Evolutionary conservation across 2,329 filamentous ascomycete genomes (phyloP), one percentile per base, ranked within the genome.

Genomic region (Aspergillus jensenii): DNA sequence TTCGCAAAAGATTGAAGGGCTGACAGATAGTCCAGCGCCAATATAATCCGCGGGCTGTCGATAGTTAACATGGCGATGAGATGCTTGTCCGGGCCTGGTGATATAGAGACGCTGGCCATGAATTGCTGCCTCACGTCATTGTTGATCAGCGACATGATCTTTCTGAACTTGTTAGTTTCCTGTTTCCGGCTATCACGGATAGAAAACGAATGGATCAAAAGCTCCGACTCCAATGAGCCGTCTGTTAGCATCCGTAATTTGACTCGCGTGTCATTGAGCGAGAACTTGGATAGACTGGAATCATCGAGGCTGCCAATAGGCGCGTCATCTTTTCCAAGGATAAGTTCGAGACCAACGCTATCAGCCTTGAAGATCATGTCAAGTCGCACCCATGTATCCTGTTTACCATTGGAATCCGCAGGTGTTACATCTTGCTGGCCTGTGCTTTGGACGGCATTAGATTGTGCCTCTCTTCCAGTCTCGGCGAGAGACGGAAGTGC

Each of bases 131-230:
- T 85, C 55, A 95, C 92, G 56, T 93, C 89, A 66, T 92, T 93
- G 74, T 97, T 98, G 69, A 93, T 92, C 55, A 96, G 88, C 2
- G 93, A 93, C 95, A 99, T 98, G 77, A 99, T 97, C 73, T 93
- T 96, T 51, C 92, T 87, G 82, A 96, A 99, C 71, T 96, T 97
- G 79, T 97, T 99, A 5, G 89, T 90, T 67, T 96, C 93, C 54
- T 86, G 85, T 4, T 87, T 87, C n/a, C 96, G 88, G 62, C 90
- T 97, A 72, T 99, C 95, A 56, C 90, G 86, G 63, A 98, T 96
- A 0, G 92, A 96, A 73, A 99, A 97, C 0, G 93, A 95, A 59
- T 95, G 89, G 15, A 99, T 92, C 37, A 96, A 82, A 6, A 99
- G 84, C 71, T 99, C 96, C 2, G 93, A 92, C 72, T 99, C 95